These are phyloP conservation scores for Hondaea fermentalgiana DNA, from an alignment of 108 stramenopile genomes.

Conservation along the genomic window DNA sequence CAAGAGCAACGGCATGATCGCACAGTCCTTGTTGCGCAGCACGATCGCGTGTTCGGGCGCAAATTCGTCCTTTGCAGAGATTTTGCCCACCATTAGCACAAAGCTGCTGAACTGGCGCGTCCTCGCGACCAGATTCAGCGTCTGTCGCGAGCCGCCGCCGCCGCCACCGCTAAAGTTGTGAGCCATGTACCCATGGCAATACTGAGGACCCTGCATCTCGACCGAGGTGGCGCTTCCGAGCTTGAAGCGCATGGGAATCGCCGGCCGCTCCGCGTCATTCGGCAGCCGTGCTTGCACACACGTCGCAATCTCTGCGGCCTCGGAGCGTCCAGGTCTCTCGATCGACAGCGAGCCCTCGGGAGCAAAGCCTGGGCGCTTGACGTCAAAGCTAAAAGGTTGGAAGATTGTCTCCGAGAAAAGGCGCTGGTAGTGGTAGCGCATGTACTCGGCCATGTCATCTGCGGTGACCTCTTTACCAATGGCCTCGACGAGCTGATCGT, in stretches of 20 bases:
- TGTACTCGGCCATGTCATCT: conserved; percentile 56
- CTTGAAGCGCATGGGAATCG: conserved; percentile 31
- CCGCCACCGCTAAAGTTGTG: conserved; percentile 39
- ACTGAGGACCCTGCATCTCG: conserved; percentile 50
- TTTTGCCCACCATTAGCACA: conserved; percentile 61
- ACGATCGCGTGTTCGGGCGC: conserved; percentile 72
- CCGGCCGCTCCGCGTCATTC: neutral
- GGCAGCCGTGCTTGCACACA: conserved; percentile 19
- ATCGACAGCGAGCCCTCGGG: conserved; percentile 54
- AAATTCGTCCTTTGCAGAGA: conserved; percentile 50
- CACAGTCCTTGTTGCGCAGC: conserved; percentile 74
- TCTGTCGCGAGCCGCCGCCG: too few relatives aligned
- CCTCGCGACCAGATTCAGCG: conserved; percentile 45
- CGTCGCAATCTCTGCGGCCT: conserved; percentile 49
- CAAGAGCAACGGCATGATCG: conserved; percentile 64
- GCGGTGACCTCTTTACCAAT: conserved; percentile 60
- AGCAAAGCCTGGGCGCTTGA: conserved; percentile 52
- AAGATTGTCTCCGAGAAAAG: conserved; percentile 49
- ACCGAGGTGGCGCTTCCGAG: conserved; percentile 43
- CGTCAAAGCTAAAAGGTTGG: conserved; percentile 58
- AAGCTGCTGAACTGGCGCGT: conserved; percentile 70
- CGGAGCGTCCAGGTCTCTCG: conserved; percentile 17
- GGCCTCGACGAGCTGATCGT: conserved; percentile 41
- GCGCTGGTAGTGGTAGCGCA: conserved; percentile 45
- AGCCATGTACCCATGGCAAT: conserved; percentile 62